These are phyloP conservation scores for Coemansia sp. DNA, from an alignment of 192 early-diverging fungal species.

Conservation along the genomic window DNA sequence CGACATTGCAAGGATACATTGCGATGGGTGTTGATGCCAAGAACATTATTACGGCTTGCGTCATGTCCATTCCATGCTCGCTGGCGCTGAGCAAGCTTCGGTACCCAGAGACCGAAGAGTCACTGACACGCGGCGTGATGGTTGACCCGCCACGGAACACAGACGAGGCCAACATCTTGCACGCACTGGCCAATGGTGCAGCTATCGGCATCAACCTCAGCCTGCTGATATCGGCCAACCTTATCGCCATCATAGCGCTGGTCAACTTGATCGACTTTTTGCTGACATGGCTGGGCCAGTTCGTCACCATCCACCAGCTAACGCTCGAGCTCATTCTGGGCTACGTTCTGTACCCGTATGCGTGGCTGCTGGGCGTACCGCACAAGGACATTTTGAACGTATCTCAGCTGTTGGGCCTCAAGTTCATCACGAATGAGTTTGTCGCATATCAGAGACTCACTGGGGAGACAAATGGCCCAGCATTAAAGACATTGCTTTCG, in stretches of 20 bases:
- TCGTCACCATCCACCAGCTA: slow-evolving; percentile 59
- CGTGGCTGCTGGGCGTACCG: slow-evolving; percentile 69
- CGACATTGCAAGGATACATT: slow-evolving; percentile 74
- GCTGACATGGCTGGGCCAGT: slow-evolving; percentile 69
- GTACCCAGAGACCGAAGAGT: slow-evolving; percentile 80
- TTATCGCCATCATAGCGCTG: slow-evolving; percentile 75
- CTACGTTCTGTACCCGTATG: slow-evolving; percentile 76
- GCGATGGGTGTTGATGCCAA: slow-evolving; percentile 63
- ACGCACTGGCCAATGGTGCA: slow-evolving; percentile 81
- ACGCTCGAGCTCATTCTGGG: slow-evolving; percentile 70
- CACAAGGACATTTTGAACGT: slow-evolving; percentile 55
- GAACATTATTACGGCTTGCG: slow-evolving; percentile 76
- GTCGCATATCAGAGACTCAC: slow-evolving; percentile 65
- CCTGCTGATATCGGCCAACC: slow-evolving; percentile 71
- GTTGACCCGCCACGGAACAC: slow-evolving; percentile 57
- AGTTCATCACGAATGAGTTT: slow-evolving; percentile 88
- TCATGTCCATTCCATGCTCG: slow-evolving; percentile 89
- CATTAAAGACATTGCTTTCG: slow-evolving; percentile 40
- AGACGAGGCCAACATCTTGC: slow-evolving; percentile 72
- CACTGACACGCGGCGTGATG: slow-evolving; percentile 71
- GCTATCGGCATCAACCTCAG: slow-evolving; percentile 75
- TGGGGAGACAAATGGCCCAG: slow-evolving; percentile 13
- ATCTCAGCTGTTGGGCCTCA: slow-evolving; percentile 68
- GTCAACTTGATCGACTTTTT: slow-evolving; percentile 68
- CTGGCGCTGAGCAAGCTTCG: slow-evolving; percentile 83